These are phyloP conservation scores for Kodamaea sagamina DNA, from an alignment of 805 yeast species.

Conservation along the genomic window DNA sequence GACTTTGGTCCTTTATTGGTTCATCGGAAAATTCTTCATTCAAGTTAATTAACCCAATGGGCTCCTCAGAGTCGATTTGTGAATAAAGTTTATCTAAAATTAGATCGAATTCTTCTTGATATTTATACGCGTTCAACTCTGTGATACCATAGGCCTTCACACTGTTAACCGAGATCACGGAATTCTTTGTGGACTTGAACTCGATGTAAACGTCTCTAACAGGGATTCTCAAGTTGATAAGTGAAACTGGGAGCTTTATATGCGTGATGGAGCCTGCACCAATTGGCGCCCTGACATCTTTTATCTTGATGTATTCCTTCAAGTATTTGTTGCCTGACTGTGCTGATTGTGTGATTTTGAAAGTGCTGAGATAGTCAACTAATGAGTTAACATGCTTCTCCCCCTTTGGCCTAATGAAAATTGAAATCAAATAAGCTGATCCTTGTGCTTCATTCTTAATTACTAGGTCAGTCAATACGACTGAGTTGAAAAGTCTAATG, in stretches of 20 bases:
- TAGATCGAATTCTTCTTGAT: conserved; percentile 24
- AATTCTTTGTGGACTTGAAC: conserved; percentile 15
- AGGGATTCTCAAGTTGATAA: conserved; percentile 35
- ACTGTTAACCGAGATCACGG: conserved; percentile 18
- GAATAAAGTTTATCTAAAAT: conserved; percentile 15
- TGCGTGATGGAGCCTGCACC: conserved; percentile 21
- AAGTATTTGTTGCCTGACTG: conserved; percentile 26
- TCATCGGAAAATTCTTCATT: not conserved
- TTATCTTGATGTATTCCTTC: conserved; percentile 33
- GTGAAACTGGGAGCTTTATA: conserved; percentile 34
- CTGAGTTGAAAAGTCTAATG: conserved; percentile 31
- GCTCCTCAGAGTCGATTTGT: not conserved
- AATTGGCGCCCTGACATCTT: conserved; percentile 22
- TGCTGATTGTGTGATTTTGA: conserved; percentile 11
- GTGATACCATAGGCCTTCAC: conserved; percentile 34
- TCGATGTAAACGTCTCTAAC: conserved; percentile 36
- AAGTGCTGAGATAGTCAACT: conserved; percentile 20
- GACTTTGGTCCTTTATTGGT: not conserved
- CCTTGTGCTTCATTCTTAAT: conserved; percentile 16
- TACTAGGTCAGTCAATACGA: conserved; percentile 39
- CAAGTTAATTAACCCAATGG: not conserved
- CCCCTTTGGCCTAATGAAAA: conserved; percentile 34
- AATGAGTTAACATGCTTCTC: conserved; percentile 20
- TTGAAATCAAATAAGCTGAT: conserved; percentile 13
- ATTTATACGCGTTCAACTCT: conserved; percentile 28